phyloP scores from a whole-genome alignment of 2,329 filamentous ascomycete species.

The Neopestalotiopsis sp. region DNA sequence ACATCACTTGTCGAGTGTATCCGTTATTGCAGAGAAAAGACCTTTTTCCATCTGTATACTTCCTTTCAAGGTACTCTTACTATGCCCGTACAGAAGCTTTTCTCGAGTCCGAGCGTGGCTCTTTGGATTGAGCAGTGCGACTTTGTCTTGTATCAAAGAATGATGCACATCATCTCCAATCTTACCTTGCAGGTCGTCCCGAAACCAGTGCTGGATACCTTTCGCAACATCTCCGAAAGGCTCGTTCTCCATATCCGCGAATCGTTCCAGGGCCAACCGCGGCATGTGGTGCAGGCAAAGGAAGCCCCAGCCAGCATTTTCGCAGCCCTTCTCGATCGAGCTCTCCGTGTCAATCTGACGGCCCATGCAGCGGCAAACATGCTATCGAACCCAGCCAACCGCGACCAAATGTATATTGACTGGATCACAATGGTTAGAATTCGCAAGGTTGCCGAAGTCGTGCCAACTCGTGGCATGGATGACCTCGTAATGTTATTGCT shows the following conservation, averaged over 20 bases:
- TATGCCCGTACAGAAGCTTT: slow-evolving; percentile 92
- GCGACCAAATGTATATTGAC: slow-evolving; percentile 94
- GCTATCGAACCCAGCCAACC: slow-evolving; percentile 85
- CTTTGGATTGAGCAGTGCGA: slow-evolving; percentile 97
- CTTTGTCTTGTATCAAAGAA: slow-evolving; percentile 93
- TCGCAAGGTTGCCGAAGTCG: slow-evolving; percentile 66
- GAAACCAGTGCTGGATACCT: slow-evolving; percentile 82
- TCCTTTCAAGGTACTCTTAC: slow-evolving; percentile 97
- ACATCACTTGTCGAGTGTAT: slow-evolving; percentile 95
- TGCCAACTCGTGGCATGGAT: slow-evolving; percentile 69
- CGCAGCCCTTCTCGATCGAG: slow-evolving; percentile 81
- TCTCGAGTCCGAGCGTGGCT: slow-evolving; percentile 79
- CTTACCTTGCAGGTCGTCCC: slow-evolving; percentile 91
- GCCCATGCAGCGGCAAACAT: slow-evolving; percentile 94
- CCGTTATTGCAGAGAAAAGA: slow-evolving; percentile 94
- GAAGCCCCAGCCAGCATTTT: slow-evolving; percentile 89
- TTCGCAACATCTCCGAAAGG: slow-evolving; percentile 83
- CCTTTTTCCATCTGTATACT: slow-evolving; percentile 92
- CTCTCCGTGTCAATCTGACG: slow-evolving; percentile 88
- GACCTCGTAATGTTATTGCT: slow-evolving; percentile 68
- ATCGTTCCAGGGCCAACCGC: slow-evolving; percentile 83
- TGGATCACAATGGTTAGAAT: slow-evolving; percentile 74
- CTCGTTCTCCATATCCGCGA: slow-evolving; percentile 82
- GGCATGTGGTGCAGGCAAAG: slow-evolving; percentile 86
- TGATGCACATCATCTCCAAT: slow-evolving; percentile 90